These are phyloP conservation scores for Termitomyces sp. DNA, from an alignment of 768 basidiomycete species.

Conservation along the genomic window DNA sequence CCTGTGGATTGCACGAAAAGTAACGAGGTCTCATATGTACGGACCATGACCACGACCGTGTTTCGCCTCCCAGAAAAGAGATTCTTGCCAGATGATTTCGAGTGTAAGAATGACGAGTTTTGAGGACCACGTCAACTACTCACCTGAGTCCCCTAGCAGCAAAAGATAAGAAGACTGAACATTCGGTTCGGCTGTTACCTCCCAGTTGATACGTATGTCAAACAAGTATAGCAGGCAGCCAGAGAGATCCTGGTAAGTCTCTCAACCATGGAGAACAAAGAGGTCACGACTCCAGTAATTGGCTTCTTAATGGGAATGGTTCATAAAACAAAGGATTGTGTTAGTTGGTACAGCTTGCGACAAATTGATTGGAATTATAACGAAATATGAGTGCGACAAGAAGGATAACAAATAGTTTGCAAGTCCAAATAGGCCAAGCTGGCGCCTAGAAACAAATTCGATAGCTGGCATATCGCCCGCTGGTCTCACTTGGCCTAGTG, in stretches of 20 bases:
- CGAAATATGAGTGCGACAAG: constrained; percentile 10
- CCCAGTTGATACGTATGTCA: neutral
- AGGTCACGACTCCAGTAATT: neutral
- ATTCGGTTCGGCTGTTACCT: neutral
- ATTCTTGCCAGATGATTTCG: neutral
- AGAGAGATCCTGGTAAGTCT: neutral
- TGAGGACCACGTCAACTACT: neutral
- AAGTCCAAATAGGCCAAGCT: neutral
- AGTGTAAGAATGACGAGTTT: neutral
- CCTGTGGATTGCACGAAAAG: neutral
- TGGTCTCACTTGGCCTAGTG: constrained; percentile 93
- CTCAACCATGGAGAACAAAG: constrained; percentile 14
- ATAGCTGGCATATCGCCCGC: constrained; percentile 89
- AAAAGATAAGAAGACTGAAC: neutral
- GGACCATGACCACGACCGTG: neutral
- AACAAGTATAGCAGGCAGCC: neutral
- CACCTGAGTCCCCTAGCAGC: neutral
- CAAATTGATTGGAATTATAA: constrained; percentile 17
- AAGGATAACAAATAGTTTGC: constrained; percentile 1
- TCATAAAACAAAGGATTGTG: constrained; percentile 12
- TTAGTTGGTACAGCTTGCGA: constrained; percentile 23
- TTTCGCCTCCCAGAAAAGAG: neutral
- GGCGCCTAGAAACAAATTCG: constrained; percentile 72
- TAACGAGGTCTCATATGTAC: neutral
- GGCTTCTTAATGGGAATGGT: constrained; percentile 1